Evolutionary conservation across 306 rosid species (phyloP).

Genomic region (Alnus rubra): DNA sequence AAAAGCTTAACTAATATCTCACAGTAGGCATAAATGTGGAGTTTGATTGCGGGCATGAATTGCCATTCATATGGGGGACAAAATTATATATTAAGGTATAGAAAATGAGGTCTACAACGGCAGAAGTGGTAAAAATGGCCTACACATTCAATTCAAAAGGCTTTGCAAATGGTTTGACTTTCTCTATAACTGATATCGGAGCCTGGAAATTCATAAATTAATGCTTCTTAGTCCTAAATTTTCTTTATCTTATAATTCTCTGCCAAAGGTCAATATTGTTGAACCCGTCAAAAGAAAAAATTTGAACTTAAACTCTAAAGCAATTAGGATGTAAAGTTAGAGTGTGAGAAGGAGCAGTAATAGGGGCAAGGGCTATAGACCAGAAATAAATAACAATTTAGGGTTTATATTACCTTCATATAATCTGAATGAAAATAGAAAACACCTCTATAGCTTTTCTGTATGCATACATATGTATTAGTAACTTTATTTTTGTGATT

Average conservation of each 20-base stretch:
- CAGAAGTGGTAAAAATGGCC: background rate
- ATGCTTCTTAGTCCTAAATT: background rate
- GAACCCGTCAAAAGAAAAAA: no score
- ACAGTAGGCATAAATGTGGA: background rate
- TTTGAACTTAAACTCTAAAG: background rate
- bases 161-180: background rate
- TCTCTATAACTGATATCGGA: background rate
- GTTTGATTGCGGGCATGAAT: background rate
- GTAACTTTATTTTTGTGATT: background rate
- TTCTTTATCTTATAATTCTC: background rate
- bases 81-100: background rate
- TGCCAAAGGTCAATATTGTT: background rate
- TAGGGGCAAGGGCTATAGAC: background rate
- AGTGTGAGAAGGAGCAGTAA: background rate
- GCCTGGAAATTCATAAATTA: background rate
- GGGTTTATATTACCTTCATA: background rate
- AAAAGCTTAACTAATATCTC: no score
- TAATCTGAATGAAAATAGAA: background rate
- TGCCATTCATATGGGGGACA: background rate
- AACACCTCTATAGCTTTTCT: background rate
- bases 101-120: background rate
- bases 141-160: background rate
- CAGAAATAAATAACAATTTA: background rate
- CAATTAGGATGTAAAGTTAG: background rate
- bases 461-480: background rate